Percentiles rank a stretch among this genome's conserved stretches.
phyloP scores from a whole-genome alignment of 2,329 filamentous ascomycete genomes.

The Cladophialophora immunda region DNA sequence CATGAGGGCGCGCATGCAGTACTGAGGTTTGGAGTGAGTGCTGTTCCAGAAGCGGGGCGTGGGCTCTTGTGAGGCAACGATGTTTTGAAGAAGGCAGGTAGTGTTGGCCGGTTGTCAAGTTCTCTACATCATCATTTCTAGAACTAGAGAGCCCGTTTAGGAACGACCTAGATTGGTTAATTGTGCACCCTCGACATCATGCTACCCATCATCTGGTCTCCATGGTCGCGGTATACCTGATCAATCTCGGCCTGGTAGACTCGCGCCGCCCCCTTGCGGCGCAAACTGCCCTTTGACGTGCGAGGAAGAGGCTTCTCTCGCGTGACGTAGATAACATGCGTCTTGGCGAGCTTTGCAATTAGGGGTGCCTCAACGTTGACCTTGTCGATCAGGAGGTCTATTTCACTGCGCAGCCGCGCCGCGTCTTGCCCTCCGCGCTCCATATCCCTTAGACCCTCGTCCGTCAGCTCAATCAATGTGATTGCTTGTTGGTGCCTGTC shows the following conservation, averaged over 20 bases:
- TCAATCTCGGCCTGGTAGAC: conserved; percentile 13
- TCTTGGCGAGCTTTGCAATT: conserved; percentile 12
- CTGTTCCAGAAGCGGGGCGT: too few species aligned
- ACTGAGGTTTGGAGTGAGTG: too few species aligned
- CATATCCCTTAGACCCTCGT: conserved; percentile 1
- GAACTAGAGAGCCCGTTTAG: too few species aligned
- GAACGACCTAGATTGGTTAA: too few species aligned
- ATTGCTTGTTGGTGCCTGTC: conserved; percentile 14
- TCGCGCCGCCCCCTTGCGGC: conserved; percentile 6
- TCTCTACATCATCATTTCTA: too few species aligned
- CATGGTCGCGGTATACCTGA: conserved; percentile 8
- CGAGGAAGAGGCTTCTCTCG: conserved; percentile 9
- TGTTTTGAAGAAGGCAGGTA: not conserved
- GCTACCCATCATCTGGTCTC: conserved; percentile 15
- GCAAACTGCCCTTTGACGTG: conserved; percentile 9
- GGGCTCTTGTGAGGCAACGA: not conserved
- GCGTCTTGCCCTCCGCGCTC: not conserved
- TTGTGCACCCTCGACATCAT: conserved; percentile 19
- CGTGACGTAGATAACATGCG: conserved; percentile 4
- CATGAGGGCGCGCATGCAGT: conserved; percentile 47
- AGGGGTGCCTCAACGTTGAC: conserved; percentile 15
- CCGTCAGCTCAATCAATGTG: conserved; percentile 10
- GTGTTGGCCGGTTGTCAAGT: too few species aligned
- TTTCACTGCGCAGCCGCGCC: not conserved
- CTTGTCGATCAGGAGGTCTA: conserved; percentile 11